Percentiles rank a stretch among this genome's conserved stretches.
phyloP scores from a whole-genome alignment of 2,329 filamentous ascomycete genomes.

The Aspergillus vadensis region DNA sequence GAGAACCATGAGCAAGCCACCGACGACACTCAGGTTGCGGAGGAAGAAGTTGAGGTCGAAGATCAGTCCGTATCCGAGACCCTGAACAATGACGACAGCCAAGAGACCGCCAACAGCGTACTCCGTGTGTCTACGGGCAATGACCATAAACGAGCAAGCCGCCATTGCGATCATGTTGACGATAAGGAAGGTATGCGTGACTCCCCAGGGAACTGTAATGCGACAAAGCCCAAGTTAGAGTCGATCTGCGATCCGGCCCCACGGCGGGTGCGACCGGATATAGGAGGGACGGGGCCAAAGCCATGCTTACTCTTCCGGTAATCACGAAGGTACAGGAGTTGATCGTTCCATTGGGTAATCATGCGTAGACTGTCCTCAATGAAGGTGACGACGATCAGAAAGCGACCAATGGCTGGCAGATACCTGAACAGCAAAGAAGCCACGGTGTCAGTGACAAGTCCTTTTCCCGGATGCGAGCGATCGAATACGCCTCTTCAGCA shows the following conservation, averaged over 20 bases:
- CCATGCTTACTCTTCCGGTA: slow-evolving; percentile 80
- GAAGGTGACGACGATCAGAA: slow-evolving; percentile 97
- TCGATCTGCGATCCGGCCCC: slow-evolving; percentile 1
- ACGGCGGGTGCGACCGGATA: not conserved
- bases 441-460: slow-evolving; percentile 31
- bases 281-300: not conserved
- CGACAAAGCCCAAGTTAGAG: slow-evolving; percentile 19
- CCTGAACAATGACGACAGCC: slow-evolving; percentile 87
- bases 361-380: slow-evolving; percentile 95
- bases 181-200: slow-evolving; percentile 92
- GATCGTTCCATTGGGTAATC: slow-evolving; percentile 95
- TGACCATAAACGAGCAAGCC: slow-evolving; percentile 79
- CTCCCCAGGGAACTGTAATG: slow-evolving; percentile 72
- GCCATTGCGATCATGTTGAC: slow-evolving; percentile 88
- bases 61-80: slow-evolving; percentile 93
- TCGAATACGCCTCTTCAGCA: not conserved
- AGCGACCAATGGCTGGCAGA: slow-evolving; percentile 91
- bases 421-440: slow-evolving; percentile 61
- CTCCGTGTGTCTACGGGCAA: slow-evolving; percentile 88
- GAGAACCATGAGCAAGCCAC: slow-evolving; percentile 94
- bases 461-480: slow-evolving; percentile 3
- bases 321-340: slow-evolving; percentile 87
- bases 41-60: slow-evolving; percentile 99
- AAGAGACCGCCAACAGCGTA: slow-evolving; percentile 90
- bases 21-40: slow-evolving; percentile 95